A percentile compares a stretch with the other conserved stretches of the same genome.
These are phyloP conservation scores for Fistulina hepatica DNA, from an alignment of 1,284 basidiomycete genomes.

Conservation along the genomic window DNA sequence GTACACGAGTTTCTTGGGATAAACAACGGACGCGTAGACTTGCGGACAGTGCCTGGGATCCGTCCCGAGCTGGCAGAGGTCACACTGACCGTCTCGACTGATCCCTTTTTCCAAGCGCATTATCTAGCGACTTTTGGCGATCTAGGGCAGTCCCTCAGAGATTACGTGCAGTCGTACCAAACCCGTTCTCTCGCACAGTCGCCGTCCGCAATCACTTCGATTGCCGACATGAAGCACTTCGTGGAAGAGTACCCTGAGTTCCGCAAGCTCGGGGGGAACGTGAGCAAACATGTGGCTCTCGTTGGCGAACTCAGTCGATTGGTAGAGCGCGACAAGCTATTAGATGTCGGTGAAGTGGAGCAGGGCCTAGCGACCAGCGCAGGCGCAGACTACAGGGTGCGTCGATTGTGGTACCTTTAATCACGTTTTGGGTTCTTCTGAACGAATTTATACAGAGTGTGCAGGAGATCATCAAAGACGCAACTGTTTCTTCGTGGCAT, in stretches of 20 bases:
- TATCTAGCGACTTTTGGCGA: slow-evolving; percentile 95
- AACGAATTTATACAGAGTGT: slow-evolving; percentile 56
- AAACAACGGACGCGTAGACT: slow-evolving; percentile 85
- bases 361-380: slow-evolving; percentile 92
- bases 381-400: slow-evolving; percentile 78
- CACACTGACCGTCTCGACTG: slow-evolving; percentile 84
- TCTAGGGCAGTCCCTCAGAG: slow-evolving; percentile 85
- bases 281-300: slow-evolving; percentile 95
- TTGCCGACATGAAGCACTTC: slow-evolving; percentile 95
- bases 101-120: slow-evolving; percentile 91
- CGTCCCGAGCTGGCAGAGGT: slow-evolving; percentile 89
- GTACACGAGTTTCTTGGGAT: slow-evolving; percentile 95
- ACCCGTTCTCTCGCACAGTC: slow-evolving; percentile 71
- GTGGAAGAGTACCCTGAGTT: slow-evolving; percentile 99
- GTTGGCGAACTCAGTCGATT: slow-evolving; percentile 92
- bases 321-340: slow-evolving; percentile 75
- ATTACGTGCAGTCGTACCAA: slow-evolving; percentile 94
- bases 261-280: slow-evolving; percentile 91
- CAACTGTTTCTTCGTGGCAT: slow-evolving; percentile 60
- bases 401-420: slow-evolving; percentile 11
- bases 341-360: slow-evolving; percentile 92
- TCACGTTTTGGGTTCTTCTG: slow-evolving; percentile 9
- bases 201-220: slow-evolving; percentile 84
- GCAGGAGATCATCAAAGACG: slow-evolving; percentile 61
- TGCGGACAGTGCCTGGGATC: slow-evolving; percentile 80